A percentile compares a stretch with the other conserved stretches of the same genome.
Conservation (phyloP, 2,329 filamentous ascomycete genomes). For the Penicillium hesseltinei region DNA sequence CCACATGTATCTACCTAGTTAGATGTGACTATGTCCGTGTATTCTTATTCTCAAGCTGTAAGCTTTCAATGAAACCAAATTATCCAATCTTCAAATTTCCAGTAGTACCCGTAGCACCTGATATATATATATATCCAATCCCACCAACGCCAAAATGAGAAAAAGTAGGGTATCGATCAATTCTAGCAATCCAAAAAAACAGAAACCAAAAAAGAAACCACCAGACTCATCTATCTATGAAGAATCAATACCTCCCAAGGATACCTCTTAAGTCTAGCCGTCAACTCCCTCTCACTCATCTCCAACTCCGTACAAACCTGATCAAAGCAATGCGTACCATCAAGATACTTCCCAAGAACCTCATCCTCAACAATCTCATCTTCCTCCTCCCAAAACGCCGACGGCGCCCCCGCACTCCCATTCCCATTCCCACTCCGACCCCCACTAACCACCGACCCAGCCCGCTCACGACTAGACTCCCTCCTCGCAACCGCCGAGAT, state of each 20-base stretch:
- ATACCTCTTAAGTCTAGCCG: constrained; percentile 42
- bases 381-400: constrained; percentile 31
- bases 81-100: not conserved
- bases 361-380: constrained; percentile 35
- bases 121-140: not conserved
- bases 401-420: constrained; percentile 13
- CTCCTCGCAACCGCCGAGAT: constrained; percentile 7
- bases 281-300: constrained; percentile 49
- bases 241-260: constrained; percentile 48
- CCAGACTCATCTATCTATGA: constrained; percentile 44
- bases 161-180: constrained; percentile 4
- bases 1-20: not conserved
- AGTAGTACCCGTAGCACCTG: not conserved
- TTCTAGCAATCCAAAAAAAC: not conserved
- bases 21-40: not conserved
- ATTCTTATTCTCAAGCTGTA: not conserved
- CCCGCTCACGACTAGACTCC: constrained; percentile 22
- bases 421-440: constrained; percentile 17
- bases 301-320: constrained; percentile 52
- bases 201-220: not conserved
- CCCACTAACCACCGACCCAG: constrained; percentile 30
- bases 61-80: not conserved
- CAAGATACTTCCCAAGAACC: constrained; percentile 43
- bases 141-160: not conserved
- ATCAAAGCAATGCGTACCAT: constrained; percentile 51